Evolutionary conservation across 2,329 filamentous ascomycete genomes (phyloP).

Genomic region (Emergomyces pasteurianus): DNA sequence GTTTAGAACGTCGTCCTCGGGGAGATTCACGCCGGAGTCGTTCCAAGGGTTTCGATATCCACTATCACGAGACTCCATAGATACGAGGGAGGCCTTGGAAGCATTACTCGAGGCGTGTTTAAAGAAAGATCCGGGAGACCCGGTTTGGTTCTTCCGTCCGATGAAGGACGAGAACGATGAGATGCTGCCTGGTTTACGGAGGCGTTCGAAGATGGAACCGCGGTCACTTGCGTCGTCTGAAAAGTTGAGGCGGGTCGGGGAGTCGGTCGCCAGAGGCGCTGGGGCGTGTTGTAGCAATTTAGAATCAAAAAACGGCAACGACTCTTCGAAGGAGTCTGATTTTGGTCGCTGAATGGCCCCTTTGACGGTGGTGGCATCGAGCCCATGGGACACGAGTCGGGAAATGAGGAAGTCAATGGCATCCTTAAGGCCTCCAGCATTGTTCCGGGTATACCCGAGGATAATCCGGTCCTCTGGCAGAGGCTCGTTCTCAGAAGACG

Average conservation of each 20-base stretch:
- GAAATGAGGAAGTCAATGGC: slow-evolving; percentile 89
- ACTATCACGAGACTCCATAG: slow-evolving; percentile 88
- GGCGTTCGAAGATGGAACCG: slow-evolving; percentile 75
- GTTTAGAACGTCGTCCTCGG: slow-evolving; percentile 65
- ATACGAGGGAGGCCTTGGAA: slow-evolving; percentile 90
- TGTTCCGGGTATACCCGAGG: slow-evolving; percentile 89
- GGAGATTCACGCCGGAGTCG: slow-evolving; percentile 87
- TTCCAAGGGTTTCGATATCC: slow-evolving; percentile 97
- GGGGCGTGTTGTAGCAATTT: slow-evolving; percentile 92
- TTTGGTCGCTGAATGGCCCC: slow-evolving; percentile 96
- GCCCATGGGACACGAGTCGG: slow-evolving; percentile 72
- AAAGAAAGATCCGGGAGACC: slow-evolving; percentile 78
- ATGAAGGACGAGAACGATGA: slow-evolving; percentile 93
- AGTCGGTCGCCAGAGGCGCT: slow-evolving; percentile 67
- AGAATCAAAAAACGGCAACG: slow-evolving; percentile 90
- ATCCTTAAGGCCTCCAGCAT: slow-evolving; percentile 86
- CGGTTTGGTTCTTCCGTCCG: slow-evolving; percentile 86
- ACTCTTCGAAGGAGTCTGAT: slow-evolving; percentile 97
- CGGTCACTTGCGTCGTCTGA: slow-evolving; percentile 70
- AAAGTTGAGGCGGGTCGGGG: slow-evolving; percentile 75
- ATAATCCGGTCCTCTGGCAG: slow-evolving; percentile 43
- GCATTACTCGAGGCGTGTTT: slow-evolving; percentile 80
- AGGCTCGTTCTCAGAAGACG: slow-evolving; percentile 32
- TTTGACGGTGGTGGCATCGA: slow-evolving; percentile 79
- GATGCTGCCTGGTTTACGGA: slow-evolving; percentile 90